Evolutionary conservation across 257 asterid genomes (phyloP).

Genomic region (Fraxinus cuspidata): DNA sequence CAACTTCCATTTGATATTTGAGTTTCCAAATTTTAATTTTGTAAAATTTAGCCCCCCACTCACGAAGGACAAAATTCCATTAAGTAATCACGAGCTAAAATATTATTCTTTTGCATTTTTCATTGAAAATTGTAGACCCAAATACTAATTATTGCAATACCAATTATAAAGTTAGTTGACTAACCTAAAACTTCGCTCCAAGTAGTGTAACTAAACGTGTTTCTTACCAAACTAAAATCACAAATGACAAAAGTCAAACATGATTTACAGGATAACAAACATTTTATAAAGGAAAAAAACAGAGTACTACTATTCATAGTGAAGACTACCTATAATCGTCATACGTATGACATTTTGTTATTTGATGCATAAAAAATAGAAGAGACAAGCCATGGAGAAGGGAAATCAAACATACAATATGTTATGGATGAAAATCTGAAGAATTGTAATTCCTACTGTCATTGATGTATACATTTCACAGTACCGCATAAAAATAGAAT

Average conservation of each 20-base stretch:
- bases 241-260: not conserved
- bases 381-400: not conserved
- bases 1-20: not conserved
- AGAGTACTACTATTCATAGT: no score
- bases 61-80: no score
- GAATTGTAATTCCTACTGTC: conserved; percentile 18
- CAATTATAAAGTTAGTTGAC: no score
- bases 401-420: conserved; percentile 20
- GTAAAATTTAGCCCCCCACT: not conserved
- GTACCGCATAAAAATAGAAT: conserved; percentile 26
- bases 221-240: not conserved
- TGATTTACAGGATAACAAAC: not conserved
- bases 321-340: no score
- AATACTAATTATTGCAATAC: no score
- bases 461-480: conserved; percentile 35
- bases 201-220: not conserved
- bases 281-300: not conserved
- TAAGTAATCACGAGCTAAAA: no score
- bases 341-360: no score
- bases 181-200: not conserved
- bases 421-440: not conserved
- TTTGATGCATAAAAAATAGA: not conserved
- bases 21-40: not conserved
- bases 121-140: no score
- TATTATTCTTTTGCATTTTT: no score